These are phyloP conservation scores for Botryosphaeria agaves DNA, from an alignment of 2,329 filamentous ascomycete species.

Conservation along the genomic window DNA sequence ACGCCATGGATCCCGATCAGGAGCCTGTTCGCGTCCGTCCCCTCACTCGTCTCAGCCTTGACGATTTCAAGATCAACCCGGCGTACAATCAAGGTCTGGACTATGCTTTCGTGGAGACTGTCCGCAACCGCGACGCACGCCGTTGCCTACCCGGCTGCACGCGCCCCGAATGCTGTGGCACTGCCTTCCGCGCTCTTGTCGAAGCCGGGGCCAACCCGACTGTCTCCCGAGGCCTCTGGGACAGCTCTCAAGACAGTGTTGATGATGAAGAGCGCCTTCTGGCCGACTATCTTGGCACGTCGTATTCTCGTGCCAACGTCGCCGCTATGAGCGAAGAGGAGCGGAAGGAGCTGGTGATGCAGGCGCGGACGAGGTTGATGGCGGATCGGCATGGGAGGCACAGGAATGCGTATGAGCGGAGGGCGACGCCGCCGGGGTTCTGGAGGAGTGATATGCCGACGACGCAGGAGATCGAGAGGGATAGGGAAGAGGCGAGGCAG, in stretches of 20 bases:
- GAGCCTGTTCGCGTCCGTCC: slow-evolving; percentile 40
- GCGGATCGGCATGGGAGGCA: slow-evolving; percentile 66
- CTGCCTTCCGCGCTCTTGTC: slow-evolving; percentile 51
- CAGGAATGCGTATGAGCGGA: slow-evolving; percentile 53
- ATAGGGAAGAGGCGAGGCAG: slow-evolving; percentile 47
- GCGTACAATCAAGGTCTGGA: slow-evolving; percentile 50
- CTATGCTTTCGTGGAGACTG: slow-evolving; percentile 58
- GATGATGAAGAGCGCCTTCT: slow-evolving; percentile 21
- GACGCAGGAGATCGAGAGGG: slow-evolving; percentile 60
- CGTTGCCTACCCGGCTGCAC: slow-evolving; percentile 59
- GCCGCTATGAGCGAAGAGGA: slow-evolving; percentile 40
- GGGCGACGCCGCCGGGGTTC: slow-evolving; percentile 65
- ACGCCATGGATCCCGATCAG: slow-evolving; percentile 10
- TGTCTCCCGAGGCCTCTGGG: slow-evolving; percentile 1
- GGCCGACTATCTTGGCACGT: slow-evolving; percentile 36
- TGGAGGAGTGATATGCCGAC: slow-evolving; percentile 82
- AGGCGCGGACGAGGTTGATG: slow-evolving; percentile 56
- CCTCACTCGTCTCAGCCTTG: slow-evolving; percentile 38
- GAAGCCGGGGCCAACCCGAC: slow-evolving; percentile 10
- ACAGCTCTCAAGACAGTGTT: slow-evolving; percentile 8
- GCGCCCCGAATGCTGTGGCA: slow-evolving; percentile 59
- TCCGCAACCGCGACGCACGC: slow-evolving; percentile 52
- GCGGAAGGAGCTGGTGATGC: slow-evolving; percentile 48
- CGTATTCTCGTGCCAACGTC: slow-evolving; percentile 17
- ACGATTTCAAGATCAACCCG: slow-evolving; percentile 74